Evolutionary conservation across 176 grass and related monocot genomes (phyloP).

Genomic region (Raddia distichophylla): DNA sequence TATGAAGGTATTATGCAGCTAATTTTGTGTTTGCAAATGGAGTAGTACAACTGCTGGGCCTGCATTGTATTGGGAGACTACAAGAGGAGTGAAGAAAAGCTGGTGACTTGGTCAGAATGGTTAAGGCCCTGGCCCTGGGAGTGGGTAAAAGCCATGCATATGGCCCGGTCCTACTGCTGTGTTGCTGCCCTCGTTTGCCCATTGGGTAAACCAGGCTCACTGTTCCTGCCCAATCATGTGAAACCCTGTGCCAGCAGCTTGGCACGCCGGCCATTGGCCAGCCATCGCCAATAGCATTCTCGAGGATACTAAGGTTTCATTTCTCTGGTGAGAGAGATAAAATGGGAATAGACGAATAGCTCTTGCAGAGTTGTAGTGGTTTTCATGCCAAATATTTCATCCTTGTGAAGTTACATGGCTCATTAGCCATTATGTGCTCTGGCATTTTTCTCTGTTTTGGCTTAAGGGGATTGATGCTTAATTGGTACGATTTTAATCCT

Average conservation of each 20-base stretch:
- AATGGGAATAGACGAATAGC: not conserved
- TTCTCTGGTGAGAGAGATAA: conserved; percentile 16
- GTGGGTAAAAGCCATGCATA: conserved; percentile 39
- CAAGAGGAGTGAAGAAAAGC: conserved; percentile 42
- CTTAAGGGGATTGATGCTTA: not conserved
- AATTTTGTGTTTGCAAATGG: not conserved
- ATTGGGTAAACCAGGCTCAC: conserved; percentile 36
- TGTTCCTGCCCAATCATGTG: conserved; percentile 56
- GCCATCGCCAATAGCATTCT: conserved; percentile 40
- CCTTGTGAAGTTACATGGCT: conserved; percentile 8
- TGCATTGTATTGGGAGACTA: conserved; percentile 39
- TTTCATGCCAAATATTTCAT: not conserved
- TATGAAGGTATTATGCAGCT: not conserved
- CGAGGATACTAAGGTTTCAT: conserved; percentile 75
- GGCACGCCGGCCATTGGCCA: not conserved
- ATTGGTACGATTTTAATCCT: not conserved
- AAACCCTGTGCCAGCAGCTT: conserved; percentile 45
- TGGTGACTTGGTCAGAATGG: conserved; percentile 38
- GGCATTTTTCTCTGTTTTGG: not conserved
- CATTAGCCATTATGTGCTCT: not conserved
- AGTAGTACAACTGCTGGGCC: conserved; percentile 13
- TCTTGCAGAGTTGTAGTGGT: not conserved
- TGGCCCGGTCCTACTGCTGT: not conserved
- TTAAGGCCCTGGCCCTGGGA: conserved; percentile 19
- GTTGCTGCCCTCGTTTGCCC: conserved; percentile 35